Evolutionary conservation across 352 stramenopile species (phyloP), one percentile per base, ranked within the genome.

Genomic region (Pythium biforme): DNA sequence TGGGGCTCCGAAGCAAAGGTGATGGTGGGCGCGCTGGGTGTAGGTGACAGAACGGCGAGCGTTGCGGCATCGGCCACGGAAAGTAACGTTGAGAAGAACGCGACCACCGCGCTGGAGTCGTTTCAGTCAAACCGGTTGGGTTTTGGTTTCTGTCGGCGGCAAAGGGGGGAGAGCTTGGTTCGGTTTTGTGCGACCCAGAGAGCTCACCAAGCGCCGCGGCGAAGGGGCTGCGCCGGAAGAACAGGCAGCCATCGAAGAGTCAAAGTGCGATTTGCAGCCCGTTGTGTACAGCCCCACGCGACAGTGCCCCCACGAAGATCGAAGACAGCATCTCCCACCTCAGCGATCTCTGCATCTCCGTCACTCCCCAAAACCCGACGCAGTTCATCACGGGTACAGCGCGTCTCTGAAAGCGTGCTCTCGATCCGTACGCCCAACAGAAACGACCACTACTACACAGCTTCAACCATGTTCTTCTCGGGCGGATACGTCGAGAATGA

Each of bases 401-500:
- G 40, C 34, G 19, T 27, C 37, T 12, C 20, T 22, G 39, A 51
- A n/a, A n/a, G n/a, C n/a, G 11, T n/a, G 9, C 37, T n/a, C 22
- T 52, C 10, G 23, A 17, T 22, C 2, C 20, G 12, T 62, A n/a
- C 34, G 4, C 59, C 20, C 25, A 27, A 29, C 1, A 19, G 37
- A 43, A 10, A 7, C 37, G 37, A n/a, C 17, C 37, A 17, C 12
- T 31, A 12, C 34, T 31, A 12, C 34, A n/a, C 10, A 20, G 39
- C 37, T 12, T 33, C 19, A 56, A 26, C 22, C 17, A 89, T 92
- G 79, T 92, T 92, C 59, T 92, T 89, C 58, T 75, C 80, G 22
- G 86, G 76, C 59, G 76, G 77, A 43, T 92, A 79, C 66, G 66
- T 86, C 64, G 82, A 92, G 65, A 73, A 78, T 58, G 79, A 89